These are phyloP conservation scores for Saccharomyces hybrid DNA, from an alignment of 1,139 yeast genomes.

Conservation along the genomic window DNA sequence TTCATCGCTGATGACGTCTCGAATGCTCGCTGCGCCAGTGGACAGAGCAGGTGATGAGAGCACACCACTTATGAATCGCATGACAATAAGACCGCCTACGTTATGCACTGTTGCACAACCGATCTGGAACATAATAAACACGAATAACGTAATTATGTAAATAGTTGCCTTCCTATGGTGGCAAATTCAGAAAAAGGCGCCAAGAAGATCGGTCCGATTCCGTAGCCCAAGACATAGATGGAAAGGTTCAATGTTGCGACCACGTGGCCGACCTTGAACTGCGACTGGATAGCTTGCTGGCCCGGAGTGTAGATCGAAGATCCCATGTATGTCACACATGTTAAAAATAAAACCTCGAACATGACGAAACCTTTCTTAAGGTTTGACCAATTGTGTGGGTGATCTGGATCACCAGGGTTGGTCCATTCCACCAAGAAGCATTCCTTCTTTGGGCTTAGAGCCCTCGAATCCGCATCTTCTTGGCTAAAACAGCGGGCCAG, in stretches of 20 bases:
- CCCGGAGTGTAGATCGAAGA: constrained; percentile 57
- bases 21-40: constrained; percentile 49
- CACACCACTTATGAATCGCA: constrained; percentile 46
- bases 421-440: not conserved
- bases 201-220: constrained; percentile 47
- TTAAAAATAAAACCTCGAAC: constrained; percentile 38
- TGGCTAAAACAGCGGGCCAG: not conserved
- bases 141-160: constrained; percentile 44
- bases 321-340: constrained; percentile 50
- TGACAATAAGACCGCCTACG: constrained; percentile 42
- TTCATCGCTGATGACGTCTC: constrained; percentile 42
- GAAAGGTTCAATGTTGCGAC: constrained; percentile 46
- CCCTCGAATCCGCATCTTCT: not conserved
- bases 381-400: constrained; percentile 47
- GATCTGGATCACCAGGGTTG: constrained; percentile 39
- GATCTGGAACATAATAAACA: constrained; percentile 51
- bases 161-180: constrained; percentile 47
- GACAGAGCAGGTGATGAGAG: constrained; percentile 52
- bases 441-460: not conserved
- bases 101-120: constrained; percentile 51
- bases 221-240: constrained; percentile 52
- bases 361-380: constrained; percentile 36
- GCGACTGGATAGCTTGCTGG: constrained; percentile 36
- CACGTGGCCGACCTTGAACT: constrained; percentile 40
- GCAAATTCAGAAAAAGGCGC: constrained; percentile 49